Conservation (phyloP, 2,329 filamentous ascomycete genomes). For the Xylaria sp. region DNA sequence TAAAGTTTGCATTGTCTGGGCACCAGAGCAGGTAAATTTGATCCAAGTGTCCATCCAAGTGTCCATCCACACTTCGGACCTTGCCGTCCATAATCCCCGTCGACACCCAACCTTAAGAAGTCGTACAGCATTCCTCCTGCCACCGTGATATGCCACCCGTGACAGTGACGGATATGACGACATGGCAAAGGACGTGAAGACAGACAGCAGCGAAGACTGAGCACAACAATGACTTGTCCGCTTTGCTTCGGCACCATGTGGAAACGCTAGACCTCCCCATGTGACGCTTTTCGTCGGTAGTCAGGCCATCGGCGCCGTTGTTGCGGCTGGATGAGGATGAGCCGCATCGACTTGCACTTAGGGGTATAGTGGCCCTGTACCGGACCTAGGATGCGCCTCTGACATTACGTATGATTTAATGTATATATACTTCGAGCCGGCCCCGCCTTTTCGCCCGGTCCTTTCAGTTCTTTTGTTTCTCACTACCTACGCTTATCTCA, state of each 20-base stretch:
- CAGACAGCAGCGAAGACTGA: not conserved
- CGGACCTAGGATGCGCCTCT: slow-evolving; percentile 37
- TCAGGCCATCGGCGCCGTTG: slow-evolving; percentile 38
- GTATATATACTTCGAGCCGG: slow-evolving; percentile 36
- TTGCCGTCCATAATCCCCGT: slow-evolving; percentile 15
- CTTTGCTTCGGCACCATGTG: slow-evolving; percentile 48
- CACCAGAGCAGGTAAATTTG: not conserved
- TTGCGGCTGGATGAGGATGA: slow-evolving; percentile 49
- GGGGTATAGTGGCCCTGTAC: slow-evolving; percentile 60
- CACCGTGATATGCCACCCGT: slow-evolving; percentile 7
- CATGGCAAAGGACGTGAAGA: not conserved
- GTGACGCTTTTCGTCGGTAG: slow-evolving; percentile 42
- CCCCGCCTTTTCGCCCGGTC: slow-evolving; percentile 44
- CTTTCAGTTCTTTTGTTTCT: slow-evolving; percentile 26
- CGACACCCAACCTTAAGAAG: slow-evolving; percentile 13
- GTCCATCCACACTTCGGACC: slow-evolving; percentile 8
- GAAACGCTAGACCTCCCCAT: slow-evolving; percentile 40
- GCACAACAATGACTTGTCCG: slow-evolving; percentile 31
- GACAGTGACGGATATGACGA: slow-evolving; percentile 13
- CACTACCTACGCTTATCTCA: slow-evolving; percentile 21
- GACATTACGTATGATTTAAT: slow-evolving; percentile 49
- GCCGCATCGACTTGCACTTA: slow-evolving; percentile 67
- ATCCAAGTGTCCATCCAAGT: not conserved
- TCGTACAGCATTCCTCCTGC: slow-evolving; percentile 1
- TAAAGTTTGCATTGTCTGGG: not conserved